Percentiles rank a stretch among this genome's conserved stretches.
Conservation (phyloP, 352 stramenopile species). For the Phytophthora citrophthora region DNA sequence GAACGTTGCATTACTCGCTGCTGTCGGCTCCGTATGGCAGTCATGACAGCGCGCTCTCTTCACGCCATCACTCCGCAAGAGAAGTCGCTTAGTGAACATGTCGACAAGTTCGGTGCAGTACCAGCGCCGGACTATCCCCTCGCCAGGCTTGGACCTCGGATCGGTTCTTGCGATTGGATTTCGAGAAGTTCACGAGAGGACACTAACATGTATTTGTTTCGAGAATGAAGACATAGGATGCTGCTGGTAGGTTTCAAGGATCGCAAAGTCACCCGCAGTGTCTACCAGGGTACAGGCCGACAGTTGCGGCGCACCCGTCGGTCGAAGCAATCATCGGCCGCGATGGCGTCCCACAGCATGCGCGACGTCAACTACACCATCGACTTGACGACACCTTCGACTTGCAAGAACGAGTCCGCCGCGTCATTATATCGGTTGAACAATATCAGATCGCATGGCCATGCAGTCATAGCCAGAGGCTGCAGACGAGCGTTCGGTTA, state of each 20-base stretch:
- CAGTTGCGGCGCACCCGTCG: too few species aligned
- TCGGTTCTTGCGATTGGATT: constrained; percentile 10
- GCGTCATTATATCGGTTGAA: constrained; percentile 31
- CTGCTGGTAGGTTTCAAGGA: too few species aligned
- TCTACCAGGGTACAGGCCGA: too few species aligned
- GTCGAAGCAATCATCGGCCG: too few species aligned
- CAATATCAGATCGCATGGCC: constrained; percentile 7
- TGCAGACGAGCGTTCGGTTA: constrained; percentile 10
- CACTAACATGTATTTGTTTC: background rate
- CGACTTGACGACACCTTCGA: constrained; percentile 19
- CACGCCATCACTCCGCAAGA: constrained; percentile 14
- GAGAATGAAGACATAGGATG: too few species aligned
- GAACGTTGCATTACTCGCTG: background rate
- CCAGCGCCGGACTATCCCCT: constrained; percentile 1
- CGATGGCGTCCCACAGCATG: background rate
- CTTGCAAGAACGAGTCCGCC: constrained; percentile 12
- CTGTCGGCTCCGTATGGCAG: constrained; percentile 25
- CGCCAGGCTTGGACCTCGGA: constrained; percentile 10
- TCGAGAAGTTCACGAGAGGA: too few species aligned
- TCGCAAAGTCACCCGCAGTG: too few species aligned
- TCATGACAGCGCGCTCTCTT: constrained; percentile 19
- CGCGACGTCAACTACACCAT: constrained; percentile 8
- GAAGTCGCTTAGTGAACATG: constrained; percentile 19
- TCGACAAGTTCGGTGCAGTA: constrained; percentile 5
- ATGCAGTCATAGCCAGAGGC: constrained; percentile 11